Evolutionary conservation across 371 early-diverging fungal genomes (phyloP).

Genomic region (Mortierella sp.): DNA sequence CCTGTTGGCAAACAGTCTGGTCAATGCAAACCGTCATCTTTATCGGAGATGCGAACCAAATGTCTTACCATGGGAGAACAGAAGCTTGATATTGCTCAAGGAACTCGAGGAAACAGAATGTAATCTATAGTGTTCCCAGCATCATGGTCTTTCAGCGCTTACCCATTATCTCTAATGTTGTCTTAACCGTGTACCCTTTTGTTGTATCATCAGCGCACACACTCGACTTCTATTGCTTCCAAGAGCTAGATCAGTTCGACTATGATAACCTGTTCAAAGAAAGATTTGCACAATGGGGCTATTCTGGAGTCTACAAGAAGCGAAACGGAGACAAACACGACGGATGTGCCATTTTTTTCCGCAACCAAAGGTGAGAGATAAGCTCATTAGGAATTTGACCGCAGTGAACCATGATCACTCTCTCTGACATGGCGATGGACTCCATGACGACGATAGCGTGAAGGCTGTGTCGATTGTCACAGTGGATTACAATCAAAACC

Average conservation of each 20-base stretch:
- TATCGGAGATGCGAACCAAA: slow-evolving; percentile 7
- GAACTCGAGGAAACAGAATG: slow-evolving; percentile 23
- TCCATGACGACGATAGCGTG: slow-evolving; percentile 14
- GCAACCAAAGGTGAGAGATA: slow-evolving; percentile 13
- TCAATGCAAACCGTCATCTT: slow-evolving; percentile 5
- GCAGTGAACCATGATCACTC: no score
- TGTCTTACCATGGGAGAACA: slow-evolving; percentile 8
- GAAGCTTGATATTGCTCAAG: slow-evolving; percentile 9
- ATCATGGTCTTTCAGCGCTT: no score
- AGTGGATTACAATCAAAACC: slow-evolving; percentile 23
- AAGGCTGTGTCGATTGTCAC: slow-evolving; percentile 5
- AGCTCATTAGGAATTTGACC: neutral
- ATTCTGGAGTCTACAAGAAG: slow-evolving; percentile 22
- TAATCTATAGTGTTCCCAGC: neutral
- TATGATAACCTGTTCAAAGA: slow-evolving; percentile 11
- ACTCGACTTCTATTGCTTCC: slow-evolving; percentile 39
- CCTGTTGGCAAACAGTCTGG: slow-evolving; percentile 28
- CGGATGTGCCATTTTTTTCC: slow-evolving; percentile 46
- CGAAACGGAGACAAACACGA: slow-evolving; percentile 32
- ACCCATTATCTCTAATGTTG: no score
- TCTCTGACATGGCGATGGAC: no score
- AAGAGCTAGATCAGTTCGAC: slow-evolving; percentile 31
- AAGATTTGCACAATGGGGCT: slow-evolving; percentile 17
- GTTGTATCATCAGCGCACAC: slow-evolving; percentile 7
- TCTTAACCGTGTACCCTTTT: neutral